Base-by-base conservation (phyloP, 192 early-diverging fungal species). In the Backusella parvicylindrica region DNA sequence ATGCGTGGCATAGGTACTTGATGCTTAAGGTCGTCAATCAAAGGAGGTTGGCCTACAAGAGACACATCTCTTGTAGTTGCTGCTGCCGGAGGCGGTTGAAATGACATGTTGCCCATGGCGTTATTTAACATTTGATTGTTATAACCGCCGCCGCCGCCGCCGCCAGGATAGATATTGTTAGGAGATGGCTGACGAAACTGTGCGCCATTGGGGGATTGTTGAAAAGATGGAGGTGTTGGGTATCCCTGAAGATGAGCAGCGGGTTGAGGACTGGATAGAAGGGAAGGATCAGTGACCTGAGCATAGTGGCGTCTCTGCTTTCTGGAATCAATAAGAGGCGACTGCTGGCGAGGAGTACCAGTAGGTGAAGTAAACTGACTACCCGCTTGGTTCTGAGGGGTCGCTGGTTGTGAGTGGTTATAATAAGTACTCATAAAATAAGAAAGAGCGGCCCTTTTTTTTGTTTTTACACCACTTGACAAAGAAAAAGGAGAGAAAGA, bases 11-110 rank as follows among this genome's bases (percentile, higher is more conserved):
- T 36, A 15, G 73, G 30, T 6, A 38, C 2, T 6, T 60, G 56
- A 77, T 87, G 88, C 93, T 76, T 93, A 92, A 84, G 95, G 93
- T 35, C 95, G 82, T 5, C 90, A 90, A 64, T 83, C 85, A 79
- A 91, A 93, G 37, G 89, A 80, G 6, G 94, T 92, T 65, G 89
- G 84, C 8, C 91, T 88, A 65, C 94, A 80, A 26, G 97, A 37
- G 74, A 68, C 47, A 68, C 64, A 31, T 73, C 66, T 80, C 63
- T 82, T 30, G 75, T 70, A 70, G 30, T 47, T 38, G 28, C 72
- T 12, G 30, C 36, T 38, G 67, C 56, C 38, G 41, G 70, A 71
- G 12, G 63, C 53, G 31, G 70, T 49, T 31, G 74, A 32, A 49
- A 43, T 43, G 26, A 70, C 26, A 26, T 70, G 68, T 30, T 70